Evolutionary conservation across 345 rosid species (phyloP).

Genomic region (Mercurialis annua): DNA sequence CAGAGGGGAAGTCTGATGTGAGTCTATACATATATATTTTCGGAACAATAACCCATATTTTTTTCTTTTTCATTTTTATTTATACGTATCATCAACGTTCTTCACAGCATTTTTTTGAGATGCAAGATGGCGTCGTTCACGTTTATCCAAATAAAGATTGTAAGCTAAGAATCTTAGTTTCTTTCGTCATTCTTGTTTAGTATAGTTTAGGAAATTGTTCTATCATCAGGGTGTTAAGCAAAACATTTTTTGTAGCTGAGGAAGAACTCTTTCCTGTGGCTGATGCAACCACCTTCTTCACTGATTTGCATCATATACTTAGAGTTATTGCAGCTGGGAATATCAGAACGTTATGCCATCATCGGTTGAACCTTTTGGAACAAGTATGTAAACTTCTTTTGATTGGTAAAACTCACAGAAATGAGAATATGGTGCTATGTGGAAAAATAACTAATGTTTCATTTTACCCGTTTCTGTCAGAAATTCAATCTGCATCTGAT

Average conservation of each 20-base stretch:
- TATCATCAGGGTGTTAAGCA: background rate
- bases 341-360: conserved; percentile 89
- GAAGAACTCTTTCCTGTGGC: conserved; percentile 88
- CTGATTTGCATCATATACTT: conserved; percentile 82
- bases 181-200: conserved; percentile 10
- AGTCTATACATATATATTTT: conserved; percentile 18
- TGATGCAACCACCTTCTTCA: conserved; percentile 88
- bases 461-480: conserved; percentile 36
- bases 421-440: conserved; percentile 10
- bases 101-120: conserved; percentile 84
- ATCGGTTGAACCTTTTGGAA: conserved; percentile 89
- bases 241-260: conserved; percentile 41
- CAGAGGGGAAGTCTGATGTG: conserved; percentile 82
- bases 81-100: conserved; percentile 16
- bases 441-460: conserved; percentile 12
- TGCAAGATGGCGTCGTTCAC: conserved; percentile 95
- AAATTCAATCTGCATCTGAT: conserved; percentile 98
- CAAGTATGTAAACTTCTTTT: conserved; percentile 46
- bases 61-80: conserved; percentile 4
- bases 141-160: conserved; percentile 80
- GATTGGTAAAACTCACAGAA: background rate
- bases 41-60: background rate
- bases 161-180: conserved; percentile 32
- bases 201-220: background rate
- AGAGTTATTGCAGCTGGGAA: conserved; percentile 87